These are phyloP conservation scores for Castanospermum australe DNA, from an alignment of 306 rosid species.

Conservation along the genomic window DNA sequence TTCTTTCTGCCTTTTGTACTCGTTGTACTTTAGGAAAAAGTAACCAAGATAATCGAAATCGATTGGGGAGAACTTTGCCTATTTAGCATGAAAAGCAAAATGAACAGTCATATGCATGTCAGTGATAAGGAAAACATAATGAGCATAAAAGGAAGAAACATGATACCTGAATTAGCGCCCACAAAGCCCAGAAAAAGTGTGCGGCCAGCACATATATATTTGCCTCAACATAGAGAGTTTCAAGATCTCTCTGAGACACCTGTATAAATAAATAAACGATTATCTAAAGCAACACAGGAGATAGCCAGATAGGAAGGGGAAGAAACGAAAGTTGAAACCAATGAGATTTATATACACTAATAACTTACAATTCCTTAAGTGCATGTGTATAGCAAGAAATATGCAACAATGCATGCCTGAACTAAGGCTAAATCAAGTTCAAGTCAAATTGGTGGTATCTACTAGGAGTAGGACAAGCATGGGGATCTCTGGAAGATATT, in stretches of 20 bases:
- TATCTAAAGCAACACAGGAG: neutral
- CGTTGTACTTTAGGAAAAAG: conserved; percentile 79
- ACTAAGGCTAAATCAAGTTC: neutral
- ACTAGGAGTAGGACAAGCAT: neutral
- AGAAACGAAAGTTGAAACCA: neutral
- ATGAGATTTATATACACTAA: neutral
- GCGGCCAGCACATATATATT: conserved; percentile 73
- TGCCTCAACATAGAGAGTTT: conserved; percentile 69
- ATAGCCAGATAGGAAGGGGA: neutral
- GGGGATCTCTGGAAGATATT: neutral
- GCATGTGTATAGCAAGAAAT: neutral
- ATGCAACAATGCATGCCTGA: neutral
- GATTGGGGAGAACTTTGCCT: conserved; percentile 86
- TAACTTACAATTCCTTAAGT: neutral
- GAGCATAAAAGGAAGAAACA: conserved; percentile 18
- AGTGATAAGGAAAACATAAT: neutral
- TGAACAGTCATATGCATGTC: neutral
- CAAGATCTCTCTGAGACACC: conserved; percentile 72
- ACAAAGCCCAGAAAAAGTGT: conserved; percentile 87
- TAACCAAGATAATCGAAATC: conserved; percentile 75
- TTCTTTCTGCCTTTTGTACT: conserved; percentile 72
- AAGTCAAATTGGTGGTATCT: neutral
- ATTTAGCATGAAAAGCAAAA: conserved; percentile 8
- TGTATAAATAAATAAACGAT: conserved; percentile 21
- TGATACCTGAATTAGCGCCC: conserved; percentile 94